Evolutionary conservation across 805 yeast species (phyloP).

Genomic region (Starmerella vitae): DNA sequence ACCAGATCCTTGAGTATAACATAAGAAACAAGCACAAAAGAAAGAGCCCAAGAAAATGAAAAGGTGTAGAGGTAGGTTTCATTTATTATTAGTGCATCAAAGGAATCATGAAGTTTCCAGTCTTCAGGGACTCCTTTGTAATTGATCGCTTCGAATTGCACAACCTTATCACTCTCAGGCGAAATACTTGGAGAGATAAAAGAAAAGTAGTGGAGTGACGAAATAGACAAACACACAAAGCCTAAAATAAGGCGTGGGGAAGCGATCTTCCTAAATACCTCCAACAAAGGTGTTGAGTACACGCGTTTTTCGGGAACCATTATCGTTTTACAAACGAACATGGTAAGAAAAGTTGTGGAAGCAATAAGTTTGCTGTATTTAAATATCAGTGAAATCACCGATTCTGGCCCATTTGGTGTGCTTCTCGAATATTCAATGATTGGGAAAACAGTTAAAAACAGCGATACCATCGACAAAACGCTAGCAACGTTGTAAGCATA

Average conservation of each 20-base stretch:
- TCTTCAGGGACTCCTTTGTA: neutral
- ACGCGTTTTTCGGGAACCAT: constrained; percentile 1
- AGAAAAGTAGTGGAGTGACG: neutral
- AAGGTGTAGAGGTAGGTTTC: neutral
- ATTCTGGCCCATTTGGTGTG: no score
- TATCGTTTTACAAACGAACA: constrained; percentile 1
- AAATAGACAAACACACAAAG: neutral
- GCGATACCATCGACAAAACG: neutral
- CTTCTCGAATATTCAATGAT: no score
- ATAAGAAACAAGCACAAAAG: neutral
- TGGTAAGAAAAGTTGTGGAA: neutral
- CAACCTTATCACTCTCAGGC: neutral
- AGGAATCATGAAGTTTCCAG: neutral
- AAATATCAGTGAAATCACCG: no score
- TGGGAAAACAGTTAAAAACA: neutral
- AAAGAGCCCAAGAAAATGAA: neutral
- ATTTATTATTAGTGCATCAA: neutral
- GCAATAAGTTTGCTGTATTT: no score
- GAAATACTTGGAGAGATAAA: neutral
- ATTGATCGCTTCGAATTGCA: neutral
- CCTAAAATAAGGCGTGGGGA: neutral
- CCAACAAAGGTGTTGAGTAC: neutral
- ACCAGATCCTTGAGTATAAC: neutral
- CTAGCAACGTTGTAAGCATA: neutral
- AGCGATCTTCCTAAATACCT: neutral